These are phyloP conservation scores for Mortierella sp. DNA, from an alignment of 371 early-diverging fungal species.

Conservation along the genomic window DNA sequence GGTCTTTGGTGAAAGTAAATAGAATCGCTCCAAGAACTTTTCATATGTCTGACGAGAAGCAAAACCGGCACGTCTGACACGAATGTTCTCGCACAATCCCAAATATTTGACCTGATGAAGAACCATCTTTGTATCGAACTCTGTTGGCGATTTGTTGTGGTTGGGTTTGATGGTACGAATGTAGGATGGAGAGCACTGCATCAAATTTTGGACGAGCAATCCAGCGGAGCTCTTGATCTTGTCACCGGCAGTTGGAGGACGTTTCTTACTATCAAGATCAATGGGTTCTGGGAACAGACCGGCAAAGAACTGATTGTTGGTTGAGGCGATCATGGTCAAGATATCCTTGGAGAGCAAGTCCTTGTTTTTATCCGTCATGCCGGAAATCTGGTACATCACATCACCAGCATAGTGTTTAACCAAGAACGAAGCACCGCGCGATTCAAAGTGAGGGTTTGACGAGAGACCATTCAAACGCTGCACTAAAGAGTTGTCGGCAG, in stretches of 20 bases:
- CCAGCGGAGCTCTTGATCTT: slow-evolving; percentile 79
- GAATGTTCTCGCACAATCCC: slow-evolving; percentile 97
- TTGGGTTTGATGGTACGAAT: slow-evolving; percentile 99
- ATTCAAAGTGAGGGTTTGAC: slow-evolving; percentile 84
- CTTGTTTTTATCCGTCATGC: slow-evolving; percentile 99
- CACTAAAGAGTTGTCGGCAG: slow-evolving; percentile 91
- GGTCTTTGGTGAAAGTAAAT: slow-evolving; percentile 80
- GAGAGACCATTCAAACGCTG: slow-evolving; percentile 80
- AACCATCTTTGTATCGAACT: slow-evolving; percentile 92
- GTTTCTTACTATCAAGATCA: slow-evolving; percentile 88
- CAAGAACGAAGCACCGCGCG: slow-evolving; percentile 81
- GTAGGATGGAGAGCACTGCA: slow-evolving; percentile 97
- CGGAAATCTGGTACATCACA: slow-evolving; percentile 92
- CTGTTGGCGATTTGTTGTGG: slow-evolving; percentile 88
- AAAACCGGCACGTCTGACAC: slow-evolving; percentile 97
- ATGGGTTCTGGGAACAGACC: slow-evolving; percentile 90
- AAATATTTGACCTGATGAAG: slow-evolving; percentile 97
- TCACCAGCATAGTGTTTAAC: slow-evolving; percentile 98
- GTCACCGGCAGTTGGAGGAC: slow-evolving; percentile 88
- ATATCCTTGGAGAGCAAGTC: slow-evolving; percentile 95
- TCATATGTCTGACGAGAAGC: slow-evolving; percentile 94
- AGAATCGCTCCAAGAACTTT: slow-evolving; percentile 89
- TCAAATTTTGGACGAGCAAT: slow-evolving; percentile 90
- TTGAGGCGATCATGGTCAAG: slow-evolving; percentile 82
- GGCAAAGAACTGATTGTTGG: slow-evolving; percentile 74